Evolutionary conservation across 176 grass and related monocot genomes (phyloP).

Genomic region (Urochloa ruziziensis): DNA sequence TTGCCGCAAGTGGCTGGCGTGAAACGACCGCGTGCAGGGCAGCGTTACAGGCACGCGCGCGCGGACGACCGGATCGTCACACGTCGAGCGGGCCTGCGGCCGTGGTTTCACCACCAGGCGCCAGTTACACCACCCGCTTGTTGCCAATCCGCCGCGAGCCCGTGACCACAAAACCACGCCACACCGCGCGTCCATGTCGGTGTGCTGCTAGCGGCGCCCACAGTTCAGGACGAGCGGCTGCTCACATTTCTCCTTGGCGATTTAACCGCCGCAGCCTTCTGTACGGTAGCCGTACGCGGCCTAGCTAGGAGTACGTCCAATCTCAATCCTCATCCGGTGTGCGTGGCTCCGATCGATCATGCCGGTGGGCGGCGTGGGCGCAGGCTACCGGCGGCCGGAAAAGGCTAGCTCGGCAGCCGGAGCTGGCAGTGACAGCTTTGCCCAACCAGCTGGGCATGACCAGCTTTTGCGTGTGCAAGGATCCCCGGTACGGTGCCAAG

Average conservation of each 20-base stretch:
- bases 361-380: too few relatives aligned
- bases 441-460: neutral
- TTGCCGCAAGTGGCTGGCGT: neutral
- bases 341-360: too few relatives aligned
- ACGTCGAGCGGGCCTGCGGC: neutral
- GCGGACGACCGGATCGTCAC: neutral
- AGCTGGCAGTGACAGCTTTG: neutral
- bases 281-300: neutral
- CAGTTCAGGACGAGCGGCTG: too few relatives aligned
- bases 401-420: neutral
- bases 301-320: too few relatives aligned
- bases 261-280: too few relatives aligned
- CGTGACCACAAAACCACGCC: too few relatives aligned
- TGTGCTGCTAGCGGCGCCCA: too few relatives aligned
- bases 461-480: neutral
- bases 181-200: too few relatives aligned
- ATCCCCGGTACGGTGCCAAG: neutral
- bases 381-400: neutral
- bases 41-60: too few relatives aligned
- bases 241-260: too few relatives aligned
- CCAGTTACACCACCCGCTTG: neutral
- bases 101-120: neutral
- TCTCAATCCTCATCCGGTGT: neutral
- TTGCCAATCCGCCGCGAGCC: neutral
- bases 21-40: neutral